A percentile compares a stretch with the other conserved stretches of the same genome.
Evolutionary conservation across 169 alveolate genomes (phyloP).

Genomic region (Blepharisma undulans): DNA sequence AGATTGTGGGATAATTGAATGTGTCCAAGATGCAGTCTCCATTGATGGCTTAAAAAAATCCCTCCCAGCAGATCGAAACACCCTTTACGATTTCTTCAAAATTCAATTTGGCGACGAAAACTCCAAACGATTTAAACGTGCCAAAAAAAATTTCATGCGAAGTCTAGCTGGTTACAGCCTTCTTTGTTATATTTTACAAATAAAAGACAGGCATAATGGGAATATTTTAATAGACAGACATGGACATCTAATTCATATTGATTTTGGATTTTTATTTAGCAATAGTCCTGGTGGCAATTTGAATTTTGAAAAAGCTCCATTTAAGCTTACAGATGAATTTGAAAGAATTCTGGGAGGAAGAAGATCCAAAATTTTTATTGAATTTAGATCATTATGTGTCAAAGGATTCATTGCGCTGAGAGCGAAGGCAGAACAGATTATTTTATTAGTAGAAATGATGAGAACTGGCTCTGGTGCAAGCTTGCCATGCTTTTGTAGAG

Average conservation of each 20-base stretch:
- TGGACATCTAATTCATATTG: constrained; percentile 96
- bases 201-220: constrained; percentile 95
- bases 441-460: not conserved
- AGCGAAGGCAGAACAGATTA: not conserved
- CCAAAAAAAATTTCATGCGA: constrained; percentile 91
- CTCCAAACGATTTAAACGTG: constrained; percentile 62
- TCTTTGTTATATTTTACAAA: constrained; percentile 88
- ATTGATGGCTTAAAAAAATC: constrained; percentile 78
- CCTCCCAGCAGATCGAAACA: not conserved
- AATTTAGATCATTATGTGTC: not conserved
- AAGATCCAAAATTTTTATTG: not conserved
- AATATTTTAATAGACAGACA: constrained; percentile 91
- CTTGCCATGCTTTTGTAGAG: not conserved
- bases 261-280: constrained; percentile 96
- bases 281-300: constrained; percentile 95
- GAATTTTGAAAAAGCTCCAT: constrained; percentile 95
- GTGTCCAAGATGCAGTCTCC: constrained; percentile 82
- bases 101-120: constrained; percentile 49
- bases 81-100: constrained; percentile 16
- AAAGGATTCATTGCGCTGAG: not conserved
- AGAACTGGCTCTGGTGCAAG: not conserved
- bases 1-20: constrained; percentile 91
- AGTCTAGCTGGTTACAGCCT: constrained; percentile 93
- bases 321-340: constrained; percentile 95
- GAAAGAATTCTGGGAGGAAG: constrained; percentile 88